A percentile compares a stretch with the other conserved stretches of the same genome.
These are phyloP conservation scores for Sanghuangporus baumii DNA, from an alignment of 1,284 basidiomycete species.

Conservation along the genomic window DNA sequence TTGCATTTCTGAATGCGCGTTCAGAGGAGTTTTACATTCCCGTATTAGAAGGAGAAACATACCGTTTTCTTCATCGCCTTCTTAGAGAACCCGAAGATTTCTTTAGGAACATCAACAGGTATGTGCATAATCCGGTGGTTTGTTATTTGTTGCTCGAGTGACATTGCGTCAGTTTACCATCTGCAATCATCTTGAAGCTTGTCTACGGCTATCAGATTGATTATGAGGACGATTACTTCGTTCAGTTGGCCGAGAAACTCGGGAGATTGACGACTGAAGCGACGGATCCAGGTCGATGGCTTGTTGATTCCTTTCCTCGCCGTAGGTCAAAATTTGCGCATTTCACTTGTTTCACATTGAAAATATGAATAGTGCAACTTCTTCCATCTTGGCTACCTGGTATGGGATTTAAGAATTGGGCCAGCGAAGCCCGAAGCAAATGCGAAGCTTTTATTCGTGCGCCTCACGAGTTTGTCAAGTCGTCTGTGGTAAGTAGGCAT, in stretches of 20 bases:
- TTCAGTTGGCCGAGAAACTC: constrained; percentile 35
- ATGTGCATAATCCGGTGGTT: background rate
- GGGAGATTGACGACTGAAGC: constrained; percentile 36
- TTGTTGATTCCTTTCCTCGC: constrained; percentile 39
- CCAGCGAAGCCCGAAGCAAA: constrained; percentile 44
- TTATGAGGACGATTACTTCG: constrained; percentile 35
- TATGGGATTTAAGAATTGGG: background rate
- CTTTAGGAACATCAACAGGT: background rate
- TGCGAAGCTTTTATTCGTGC: background rate
- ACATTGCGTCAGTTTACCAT: constrained; percentile 22
- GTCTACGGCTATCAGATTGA: constrained; percentile 37
- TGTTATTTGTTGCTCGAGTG: background rate
- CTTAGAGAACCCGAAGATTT: background rate
- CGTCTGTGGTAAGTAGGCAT: background rate
- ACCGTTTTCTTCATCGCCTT: background rate
- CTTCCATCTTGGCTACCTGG: constrained; percentile 7
- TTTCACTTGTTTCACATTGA: background rate
- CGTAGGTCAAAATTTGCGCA: constrained; percentile 23
- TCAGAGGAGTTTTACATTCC: background rate
- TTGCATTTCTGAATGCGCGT: background rate
- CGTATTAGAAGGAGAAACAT: background rate
- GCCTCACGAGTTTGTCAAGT: background rate
- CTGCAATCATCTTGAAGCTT: constrained; percentile 37
- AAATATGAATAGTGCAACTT: background rate
- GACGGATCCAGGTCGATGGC: constrained; percentile 37